Evolutionary conservation across 148 eudicot genomes (phyloP).

Genomic region (Limonium bicolor): DNA sequence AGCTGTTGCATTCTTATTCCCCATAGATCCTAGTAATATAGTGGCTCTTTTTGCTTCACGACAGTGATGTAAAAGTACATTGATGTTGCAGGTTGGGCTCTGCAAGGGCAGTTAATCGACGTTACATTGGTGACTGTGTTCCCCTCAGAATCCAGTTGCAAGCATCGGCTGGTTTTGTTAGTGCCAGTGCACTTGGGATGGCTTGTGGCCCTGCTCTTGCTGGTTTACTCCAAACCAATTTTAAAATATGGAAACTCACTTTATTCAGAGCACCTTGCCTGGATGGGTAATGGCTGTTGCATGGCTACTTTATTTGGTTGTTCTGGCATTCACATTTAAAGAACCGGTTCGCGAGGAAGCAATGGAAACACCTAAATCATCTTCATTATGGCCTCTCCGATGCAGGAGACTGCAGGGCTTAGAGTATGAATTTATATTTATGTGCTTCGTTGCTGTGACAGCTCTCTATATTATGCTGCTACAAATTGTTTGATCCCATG

Average conservation of each 20-base stretch:
- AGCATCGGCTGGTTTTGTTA: slow-evolving; percentile 81
- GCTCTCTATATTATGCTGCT: too few species aligned
- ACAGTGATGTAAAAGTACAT: background rate
- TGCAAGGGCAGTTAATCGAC: slow-evolving; percentile 76
- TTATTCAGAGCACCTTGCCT: slow-evolving; percentile 53
- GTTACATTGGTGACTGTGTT: slow-evolving; percentile 81
- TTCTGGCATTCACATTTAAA: slow-evolving; percentile 44
- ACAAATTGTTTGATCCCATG: too few species aligned
- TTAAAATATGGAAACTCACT: slow-evolving; percentile 40
- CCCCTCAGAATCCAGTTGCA: slow-evolving; percentile 66
- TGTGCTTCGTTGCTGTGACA: background rate
- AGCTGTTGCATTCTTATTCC: too few species aligned
- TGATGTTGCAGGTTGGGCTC: slow-evolving; percentile 46
- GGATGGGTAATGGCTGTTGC: slow-evolving; percentile 77
- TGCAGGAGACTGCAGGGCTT: background rate
- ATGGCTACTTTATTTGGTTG: slow-evolving; percentile 49
- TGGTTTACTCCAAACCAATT: slow-evolving; percentile 52
- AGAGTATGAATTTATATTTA: background rate
- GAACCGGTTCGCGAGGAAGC: slow-evolving; percentile 41
- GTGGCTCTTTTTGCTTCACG: too few species aligned
- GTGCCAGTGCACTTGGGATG: slow-evolving; percentile 90
- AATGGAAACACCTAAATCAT: slow-evolving; percentile 12
- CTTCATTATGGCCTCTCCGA: slow-evolving; percentile 13
- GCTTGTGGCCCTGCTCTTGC: slow-evolving; percentile 89
- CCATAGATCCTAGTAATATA: too few species aligned